phyloP scores from a whole-genome alignment of 108 stramenopile species.

The Bacterosira constricta region DNA sequence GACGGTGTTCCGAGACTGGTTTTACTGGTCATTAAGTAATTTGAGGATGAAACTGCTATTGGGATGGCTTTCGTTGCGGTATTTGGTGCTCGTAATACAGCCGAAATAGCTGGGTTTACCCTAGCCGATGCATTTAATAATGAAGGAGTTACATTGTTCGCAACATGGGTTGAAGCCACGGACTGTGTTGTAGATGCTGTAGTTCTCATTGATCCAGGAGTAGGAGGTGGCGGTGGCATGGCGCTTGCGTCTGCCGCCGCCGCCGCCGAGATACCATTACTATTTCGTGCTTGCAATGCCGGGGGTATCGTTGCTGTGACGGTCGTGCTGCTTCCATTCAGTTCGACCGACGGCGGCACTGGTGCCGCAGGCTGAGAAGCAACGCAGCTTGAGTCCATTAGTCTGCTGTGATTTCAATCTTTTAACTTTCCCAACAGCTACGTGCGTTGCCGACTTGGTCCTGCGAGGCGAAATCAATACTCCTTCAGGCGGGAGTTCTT shows the following conservation, averaged over 20 bases:
- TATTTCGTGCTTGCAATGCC: neutral
- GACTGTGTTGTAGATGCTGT: neutral
- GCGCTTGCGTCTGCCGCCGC: constrained; percentile 18
- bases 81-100: no score
- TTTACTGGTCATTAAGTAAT: neutral
- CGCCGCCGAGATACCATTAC: no score
- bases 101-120: no score
- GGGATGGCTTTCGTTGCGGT: no score
- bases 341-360: no score
- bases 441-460: no score
- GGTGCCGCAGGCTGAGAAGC: neutral
- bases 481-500: no score
- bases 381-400: neutral
- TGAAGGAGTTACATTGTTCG: neutral
- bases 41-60: no score
- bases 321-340: neutral
- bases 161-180: neutral
- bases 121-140: no score
- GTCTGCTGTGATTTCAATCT: no score
- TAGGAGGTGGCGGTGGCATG: constrained; percentile 50
- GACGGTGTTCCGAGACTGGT: neutral
- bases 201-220: constrained; percentile 5
- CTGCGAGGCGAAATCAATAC: no score
- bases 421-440: no score
- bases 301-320: neutral